Evolutionary conservation across 768 basidiomycete species (phyloP).

Genomic region (Agaricus sinodeliciosus): DNA sequence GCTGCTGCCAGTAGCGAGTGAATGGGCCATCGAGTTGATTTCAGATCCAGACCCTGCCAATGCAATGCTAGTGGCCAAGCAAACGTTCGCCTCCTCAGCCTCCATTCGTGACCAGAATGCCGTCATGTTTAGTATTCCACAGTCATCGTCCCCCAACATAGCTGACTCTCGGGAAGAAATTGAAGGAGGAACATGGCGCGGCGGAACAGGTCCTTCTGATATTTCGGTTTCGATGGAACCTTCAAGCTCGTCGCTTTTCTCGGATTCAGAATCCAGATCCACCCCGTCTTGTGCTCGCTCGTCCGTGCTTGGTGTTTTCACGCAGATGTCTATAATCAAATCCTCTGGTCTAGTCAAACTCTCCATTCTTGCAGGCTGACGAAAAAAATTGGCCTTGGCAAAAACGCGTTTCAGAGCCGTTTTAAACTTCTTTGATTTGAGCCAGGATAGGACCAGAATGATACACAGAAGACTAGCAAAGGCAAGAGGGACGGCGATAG

Average conservation of each 20-base stretch:
- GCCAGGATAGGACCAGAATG: not conserved
- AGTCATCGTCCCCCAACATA: not conserved
- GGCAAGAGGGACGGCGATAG: slow-evolving; percentile 4
- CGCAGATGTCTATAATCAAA: not conserved
- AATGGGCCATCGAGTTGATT: not conserved
- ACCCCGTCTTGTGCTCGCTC: not conserved
- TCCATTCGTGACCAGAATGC: slow-evolving; percentile 18
- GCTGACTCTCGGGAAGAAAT: not conserved
- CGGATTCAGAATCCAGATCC: not conserved
- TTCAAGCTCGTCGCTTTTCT: not conserved
- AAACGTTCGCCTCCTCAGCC: slow-evolving; percentile 23
- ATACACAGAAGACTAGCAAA: slow-evolving; percentile 10
- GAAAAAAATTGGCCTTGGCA: not conserved
- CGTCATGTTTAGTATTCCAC: not conserved
- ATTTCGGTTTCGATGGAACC: not conserved
- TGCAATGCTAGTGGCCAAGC: slow-evolving; percentile 18
- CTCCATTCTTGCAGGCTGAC: not conserved
- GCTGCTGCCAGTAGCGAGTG: not conserved
- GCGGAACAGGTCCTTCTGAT: not conserved
- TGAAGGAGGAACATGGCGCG: slow-evolving; percentile 3
- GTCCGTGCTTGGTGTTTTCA: too few relatives aligned
- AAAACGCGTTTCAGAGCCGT: not conserved
- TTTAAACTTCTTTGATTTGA: not conserved
- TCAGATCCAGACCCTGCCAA: slow-evolving; percentile 7
- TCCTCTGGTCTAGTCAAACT: not conserved